These are phyloP conservation scores for Salix udensis DNA, from an alignment of 345 rosid species.

Conservation along the genomic window DNA sequence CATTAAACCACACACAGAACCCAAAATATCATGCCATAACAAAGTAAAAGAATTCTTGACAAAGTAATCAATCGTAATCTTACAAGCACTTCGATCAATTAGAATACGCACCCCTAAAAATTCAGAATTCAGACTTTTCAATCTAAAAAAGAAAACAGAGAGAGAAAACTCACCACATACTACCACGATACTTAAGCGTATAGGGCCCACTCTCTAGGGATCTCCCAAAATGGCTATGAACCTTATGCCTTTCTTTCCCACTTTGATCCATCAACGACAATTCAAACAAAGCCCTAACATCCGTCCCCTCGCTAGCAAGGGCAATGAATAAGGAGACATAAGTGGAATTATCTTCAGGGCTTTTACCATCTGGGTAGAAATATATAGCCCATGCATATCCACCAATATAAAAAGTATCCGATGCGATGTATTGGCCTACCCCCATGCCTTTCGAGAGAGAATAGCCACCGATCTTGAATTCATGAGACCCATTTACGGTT, in stretches of 20 bases:
- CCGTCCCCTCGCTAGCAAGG: slow-evolving; percentile 65
- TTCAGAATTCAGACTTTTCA: background rate
- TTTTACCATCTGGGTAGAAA: slow-evolving; percentile 80
- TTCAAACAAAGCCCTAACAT: slow-evolving; percentile 71
- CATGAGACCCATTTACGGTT: slow-evolving; percentile 67
- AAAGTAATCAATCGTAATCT: background rate
- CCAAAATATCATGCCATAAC: background rate
- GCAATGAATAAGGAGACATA: slow-evolving; percentile 66
- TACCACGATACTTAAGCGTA: slow-evolving; percentile 65
- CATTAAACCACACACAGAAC: background rate
- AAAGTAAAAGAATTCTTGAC: background rate
- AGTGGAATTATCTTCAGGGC: slow-evolving; percentile 58
- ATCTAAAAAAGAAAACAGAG: background rate
- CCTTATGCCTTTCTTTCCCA: slow-evolving; percentile 62
- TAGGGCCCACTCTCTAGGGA: slow-evolving; percentile 68
- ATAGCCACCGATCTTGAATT: slow-evolving; percentile 60
- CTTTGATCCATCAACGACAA: slow-evolving; percentile 71
- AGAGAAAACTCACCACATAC: slow-evolving; percentile 61
- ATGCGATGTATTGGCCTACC: slow-evolving; percentile 55
- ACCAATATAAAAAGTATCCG: slow-evolving; percentile 60
- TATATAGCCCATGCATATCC: slow-evolving; percentile 73
- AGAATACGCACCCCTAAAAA: background rate
- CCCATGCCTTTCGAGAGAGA: slow-evolving; percentile 67
- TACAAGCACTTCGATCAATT: background rate
- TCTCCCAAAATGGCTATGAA: slow-evolving; percentile 76